Conservation (phyloP, 306 rosid species). For the Medicago truncatula region DNA sequence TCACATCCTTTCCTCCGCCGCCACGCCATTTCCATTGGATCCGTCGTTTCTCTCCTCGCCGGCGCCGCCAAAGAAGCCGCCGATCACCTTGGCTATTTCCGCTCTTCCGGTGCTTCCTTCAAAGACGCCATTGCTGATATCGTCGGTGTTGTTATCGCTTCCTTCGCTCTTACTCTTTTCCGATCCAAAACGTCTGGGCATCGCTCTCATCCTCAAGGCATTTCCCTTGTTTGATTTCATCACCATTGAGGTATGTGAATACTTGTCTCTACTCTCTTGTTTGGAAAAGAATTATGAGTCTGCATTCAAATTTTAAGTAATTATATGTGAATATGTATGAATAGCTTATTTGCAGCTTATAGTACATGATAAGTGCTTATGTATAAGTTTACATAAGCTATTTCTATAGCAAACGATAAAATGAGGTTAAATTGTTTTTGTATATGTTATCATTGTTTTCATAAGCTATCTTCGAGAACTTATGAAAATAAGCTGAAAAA, state of each 20-base stretch:
- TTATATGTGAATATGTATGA: too few relatives aligned
- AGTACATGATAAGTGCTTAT: too few relatives aligned
- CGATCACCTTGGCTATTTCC: slow-evolving; percentile 76
- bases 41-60: slow-evolving; percentile 59
- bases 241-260: background rate
- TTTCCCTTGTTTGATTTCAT: slow-evolving; percentile 56
- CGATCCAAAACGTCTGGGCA: slow-evolving; percentile 19
- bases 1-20: slow-evolving; percentile 65
- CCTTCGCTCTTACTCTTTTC: slow-evolving; percentile 48
- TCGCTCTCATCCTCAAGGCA: slow-evolving; percentile 35
- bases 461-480: too few relatives aligned
- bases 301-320: background rate
- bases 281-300: background rate
- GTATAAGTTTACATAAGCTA: too few relatives aligned
- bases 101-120: slow-evolving; percentile 73
- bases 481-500: too few relatives aligned
- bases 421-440: too few relatives aligned
- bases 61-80: slow-evolving; percentile 88
- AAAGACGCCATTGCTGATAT: slow-evolving; percentile 73
- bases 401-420: too few relatives aligned
- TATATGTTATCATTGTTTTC: too few relatives aligned
- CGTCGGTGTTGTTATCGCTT: slow-evolving; percentile 65
- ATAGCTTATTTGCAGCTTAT: too few relatives aligned
- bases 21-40: slow-evolving; percentile 49
- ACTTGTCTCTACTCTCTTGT: background rate